A percentile compares a stretch with the other conserved stretches of the same genome.
These are phyloP conservation scores for Citrus hindsii DNA, from an alignment of 345 rosid genomes.

Conservation along the genomic window DNA sequence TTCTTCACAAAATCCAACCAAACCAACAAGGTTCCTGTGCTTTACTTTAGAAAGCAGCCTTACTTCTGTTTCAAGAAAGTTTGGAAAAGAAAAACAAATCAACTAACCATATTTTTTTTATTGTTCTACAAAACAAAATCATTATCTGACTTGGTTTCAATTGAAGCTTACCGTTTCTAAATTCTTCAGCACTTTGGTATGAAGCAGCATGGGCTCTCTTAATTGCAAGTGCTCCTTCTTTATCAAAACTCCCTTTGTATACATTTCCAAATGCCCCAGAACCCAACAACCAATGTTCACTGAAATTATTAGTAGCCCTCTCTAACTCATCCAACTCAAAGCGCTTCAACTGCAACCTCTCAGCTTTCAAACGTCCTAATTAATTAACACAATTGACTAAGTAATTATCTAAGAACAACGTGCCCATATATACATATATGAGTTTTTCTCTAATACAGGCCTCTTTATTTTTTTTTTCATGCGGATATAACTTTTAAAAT, in stretches of 20 bases:
- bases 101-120: neutral
- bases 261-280: constrained; percentile 56
- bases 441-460: accelerated
- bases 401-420: too few species aligned
- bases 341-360: constrained; percentile 34
- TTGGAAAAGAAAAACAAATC: constrained; percentile 5
- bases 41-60: constrained; percentile 43
- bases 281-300: constrained; percentile 50
- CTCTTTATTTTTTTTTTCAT: too few species aligned
- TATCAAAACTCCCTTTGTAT: constrained; percentile 42
- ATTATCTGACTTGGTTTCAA: neutral
- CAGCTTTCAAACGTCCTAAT: constrained; percentile 16
- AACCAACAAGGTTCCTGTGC: constrained; percentile 50
- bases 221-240: constrained; percentile 44
- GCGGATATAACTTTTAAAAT: too few species aligned
- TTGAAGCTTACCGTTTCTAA: constrained; percentile 48
- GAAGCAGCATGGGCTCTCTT: constrained; percentile 53
- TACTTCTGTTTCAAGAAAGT: constrained; percentile 49
- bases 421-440: too few species aligned
- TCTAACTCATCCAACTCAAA: constrained; percentile 39
- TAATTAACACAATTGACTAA: neutral
- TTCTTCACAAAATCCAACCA: constrained; percentile 68
- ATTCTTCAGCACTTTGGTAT: constrained; percentile 48
- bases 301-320: constrained; percentile 46
- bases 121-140: neutral